Evolutionary conservation across 176 grass and related monocot species (phyloP).

Genomic region (Carex littledalei): DNA sequence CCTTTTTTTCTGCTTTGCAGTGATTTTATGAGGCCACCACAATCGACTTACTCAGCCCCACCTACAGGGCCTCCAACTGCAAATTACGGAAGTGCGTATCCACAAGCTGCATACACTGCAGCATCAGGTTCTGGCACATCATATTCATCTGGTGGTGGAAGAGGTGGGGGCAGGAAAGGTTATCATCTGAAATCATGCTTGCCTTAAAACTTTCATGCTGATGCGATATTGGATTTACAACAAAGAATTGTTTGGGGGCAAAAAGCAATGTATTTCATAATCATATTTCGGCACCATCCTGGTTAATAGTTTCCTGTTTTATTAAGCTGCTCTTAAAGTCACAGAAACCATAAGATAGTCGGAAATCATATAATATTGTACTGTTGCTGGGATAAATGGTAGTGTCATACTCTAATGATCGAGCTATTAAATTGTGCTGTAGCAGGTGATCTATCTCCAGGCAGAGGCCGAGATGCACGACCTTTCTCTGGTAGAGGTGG

Average conservation of each 20-base stretch:
- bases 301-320: not conserved
- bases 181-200: not conserved
- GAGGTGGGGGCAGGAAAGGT: conserved; percentile 18
- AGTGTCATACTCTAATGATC: too few species aligned
- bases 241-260: not conserved
- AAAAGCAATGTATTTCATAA: not conserved
- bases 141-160: not conserved
- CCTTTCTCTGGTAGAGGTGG: conserved; percentile 16
- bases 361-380: conserved; percentile 11
- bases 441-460: too few species aligned
- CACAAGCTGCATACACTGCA: not conserved
- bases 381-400: too few species aligned
- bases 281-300: not conserved
- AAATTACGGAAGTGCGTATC: not conserved
- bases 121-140: not conserved
- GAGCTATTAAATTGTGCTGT: too few species aligned
- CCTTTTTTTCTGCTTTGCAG: conserved; percentile 9
- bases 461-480: conserved; percentile 14
- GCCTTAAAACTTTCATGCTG: not conserved
- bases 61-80: conserved; percentile 8
- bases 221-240: not conserved
- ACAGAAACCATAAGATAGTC: conserved; percentile 7
- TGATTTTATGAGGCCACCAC: conserved; percentile 26
- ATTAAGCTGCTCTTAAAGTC: not conserved
- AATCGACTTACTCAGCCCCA: not conserved